Conservation (phyloP, 306 rosid genomes). For the Begonia fuchsioides region DNA sequence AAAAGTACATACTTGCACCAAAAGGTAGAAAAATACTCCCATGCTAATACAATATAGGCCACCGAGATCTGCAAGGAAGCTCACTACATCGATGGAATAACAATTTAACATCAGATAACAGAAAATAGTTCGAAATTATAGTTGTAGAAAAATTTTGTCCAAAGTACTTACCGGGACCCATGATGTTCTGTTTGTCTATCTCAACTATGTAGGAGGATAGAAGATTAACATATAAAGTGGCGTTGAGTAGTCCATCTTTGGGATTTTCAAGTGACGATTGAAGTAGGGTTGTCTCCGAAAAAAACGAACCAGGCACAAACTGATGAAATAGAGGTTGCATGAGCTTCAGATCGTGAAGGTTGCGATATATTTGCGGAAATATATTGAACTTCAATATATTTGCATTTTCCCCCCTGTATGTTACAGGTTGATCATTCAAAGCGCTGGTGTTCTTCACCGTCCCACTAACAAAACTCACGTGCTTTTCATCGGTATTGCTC, state of each 20-base stretch:
- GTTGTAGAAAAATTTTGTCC: slow-evolving; percentile 1
- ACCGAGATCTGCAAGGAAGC: slow-evolving; percentile 97
- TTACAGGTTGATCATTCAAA: slow-evolving; percentile 62
- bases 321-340: slow-evolving; percentile 89
- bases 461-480: slow-evolving; percentile 65
- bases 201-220: slow-evolving; percentile 83
- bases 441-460: slow-evolving; percentile 52
- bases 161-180: slow-evolving; percentile 75
- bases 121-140: slow-evolving; percentile 2
- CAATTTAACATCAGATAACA: slow-evolving; percentile 13
- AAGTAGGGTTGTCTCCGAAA: slow-evolving; percentile 43
- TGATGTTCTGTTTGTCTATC: slow-evolving; percentile 44
- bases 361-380: slow-evolving; percentile 64
- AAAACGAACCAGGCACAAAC: slow-evolving; percentile 79
- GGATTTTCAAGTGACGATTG: slow-evolving; percentile 66
- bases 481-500: slow-evolving; percentile 29
- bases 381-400: slow-evolving; percentile 68
- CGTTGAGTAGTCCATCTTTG: slow-evolving; percentile 57
- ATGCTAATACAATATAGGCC: slow-evolving; percentile 89
- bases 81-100: slow-evolving; percentile 35
- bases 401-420: slow-evolving; percentile 63
- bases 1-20: slow-evolving; percentile 79
- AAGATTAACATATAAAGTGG: slow-evolving; percentile 63
- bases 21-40: slow-evolving; percentile 71
- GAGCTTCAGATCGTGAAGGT: slow-evolving; percentile 55